These are phyloP conservation scores for Botryotinia narcissicola DNA, from an alignment of 2,329 filamentous ascomycete species.

Conservation along the genomic window DNA sequence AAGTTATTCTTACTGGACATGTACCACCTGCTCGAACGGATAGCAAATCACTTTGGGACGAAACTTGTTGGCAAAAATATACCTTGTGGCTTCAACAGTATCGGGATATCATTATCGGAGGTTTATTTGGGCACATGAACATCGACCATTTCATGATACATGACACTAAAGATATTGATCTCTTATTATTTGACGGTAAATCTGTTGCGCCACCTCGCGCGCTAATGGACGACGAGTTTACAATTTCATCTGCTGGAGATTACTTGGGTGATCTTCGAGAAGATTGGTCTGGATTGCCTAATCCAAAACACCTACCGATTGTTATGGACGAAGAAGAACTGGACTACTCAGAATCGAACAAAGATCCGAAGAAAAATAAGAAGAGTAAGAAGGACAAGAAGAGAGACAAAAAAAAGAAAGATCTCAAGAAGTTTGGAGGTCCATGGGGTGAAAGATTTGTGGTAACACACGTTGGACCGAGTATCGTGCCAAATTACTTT, in stretches of 20 bases:
- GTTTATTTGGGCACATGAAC: constrained; percentile 94
- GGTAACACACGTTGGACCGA: constrained; percentile 76
- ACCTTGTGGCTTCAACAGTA: constrained; percentile 87
- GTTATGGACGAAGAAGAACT: not conserved
- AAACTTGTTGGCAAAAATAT: constrained; percentile 98
- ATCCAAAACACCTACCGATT: constrained; percentile 28
- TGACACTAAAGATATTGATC: constrained; percentile 73
- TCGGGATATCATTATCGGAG: constrained; percentile 79
- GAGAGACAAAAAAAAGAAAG: constrained; percentile 49
- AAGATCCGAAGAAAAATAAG: constrained; percentile 44
- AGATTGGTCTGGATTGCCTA: constrained; percentile 74
- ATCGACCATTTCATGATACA: constrained; percentile 95
- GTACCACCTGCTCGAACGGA: constrained; percentile 85
- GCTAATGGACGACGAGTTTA: constrained; percentile 54
- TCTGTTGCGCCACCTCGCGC: constrained; percentile 37
- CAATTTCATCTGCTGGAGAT: constrained; percentile 64
- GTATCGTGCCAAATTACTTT: constrained; percentile 89
- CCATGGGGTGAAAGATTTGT: constrained; percentile 83
- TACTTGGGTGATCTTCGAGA: constrained; percentile 78
- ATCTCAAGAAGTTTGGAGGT: constrained; percentile 69
- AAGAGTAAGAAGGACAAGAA: constrained; percentile 53
- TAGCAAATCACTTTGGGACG: constrained; percentile 87
- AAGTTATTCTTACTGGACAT: constrained; percentile 91
- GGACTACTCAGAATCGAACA: not conserved
- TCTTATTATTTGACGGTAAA: constrained; percentile 45